Base-by-base conservation (phyloP, 2,329 filamentous ascomycete species). In the Alternaria gansuensis region DNA sequence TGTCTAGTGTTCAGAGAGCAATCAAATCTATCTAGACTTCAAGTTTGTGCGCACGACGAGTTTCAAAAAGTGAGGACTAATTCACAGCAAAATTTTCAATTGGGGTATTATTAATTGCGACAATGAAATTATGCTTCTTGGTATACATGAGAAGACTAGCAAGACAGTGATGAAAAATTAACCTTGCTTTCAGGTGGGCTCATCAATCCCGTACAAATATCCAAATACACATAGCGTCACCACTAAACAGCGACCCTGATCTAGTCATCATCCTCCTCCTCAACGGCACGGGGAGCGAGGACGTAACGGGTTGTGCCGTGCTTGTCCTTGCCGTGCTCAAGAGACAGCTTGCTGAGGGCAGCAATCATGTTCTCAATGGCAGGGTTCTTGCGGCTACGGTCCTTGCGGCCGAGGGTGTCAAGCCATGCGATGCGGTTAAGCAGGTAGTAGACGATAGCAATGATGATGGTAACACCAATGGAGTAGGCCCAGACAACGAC, bases 331-430 rank as follows among this genome's bases (percentile, higher is more conserved):
- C 86, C 83, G 75, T 88, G 85, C 78, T 85, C 83, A 67, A 88
- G 76, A 34, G 86, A 84, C 63, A 89, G 79, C 81, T 88, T 88
- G 80, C 84, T 85, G 61, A 89, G 82, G 65, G 87, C 85, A 48
- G 82, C 83, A 68, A 89, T 83, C 77, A 88, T 85, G 79, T 89
- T 88, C 82, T 89, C 87, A 75, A 88, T 85, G 62, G 84, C 80
- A 62, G 85, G 87, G 74, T 89, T 86, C 79, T 85, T 84, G 70
- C 81, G 78, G 72, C 80, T 83, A 67, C 87, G 83, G 78, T 86
- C 82, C 80, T 86, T 85, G 74, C 87, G 84, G 60, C 87, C 87
- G 33, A 89, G 82, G 73, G 88, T 82, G 73, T 87, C 83, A 62
- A 89, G 82, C 80, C 81, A 84, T 33, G 77, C 67, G 67, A 87